Base-by-base conservation (phyloP, 2,329 filamentous ascomycete genomes). In the Alternaria burnsii region DNA sequence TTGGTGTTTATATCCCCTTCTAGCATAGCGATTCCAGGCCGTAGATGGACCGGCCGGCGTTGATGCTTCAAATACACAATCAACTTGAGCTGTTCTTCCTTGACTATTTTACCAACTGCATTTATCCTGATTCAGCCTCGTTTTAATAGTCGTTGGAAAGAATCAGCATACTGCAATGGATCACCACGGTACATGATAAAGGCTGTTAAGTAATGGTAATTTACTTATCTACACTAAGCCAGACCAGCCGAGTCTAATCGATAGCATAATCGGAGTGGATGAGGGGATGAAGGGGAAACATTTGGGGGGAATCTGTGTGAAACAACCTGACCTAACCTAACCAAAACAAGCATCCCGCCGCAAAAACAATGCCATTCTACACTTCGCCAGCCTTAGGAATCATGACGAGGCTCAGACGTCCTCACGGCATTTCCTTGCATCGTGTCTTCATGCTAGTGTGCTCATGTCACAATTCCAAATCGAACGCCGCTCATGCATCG, bases 291-390 rank as follows among this genome's bases (percentile, higher is more conserved):
- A 36, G 50, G 55, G 51, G 18, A 57, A 58, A 40, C 38, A 44
- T 38, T 40, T 12, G 26, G 56, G 42, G 66, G 68, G 62, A 68
- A 71, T 71, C 63, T 66, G 63, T 68, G 63, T 61, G 62, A 55
- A 65, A 30, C 44, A 28, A 54, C 41, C 41, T 46, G 57, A 55
- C 55, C 34, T 62, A 65, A 54, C 59, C 62, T 59, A 66, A 56
- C 41, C 63, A 62, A 47, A 44, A 40, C 41, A 38, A 44, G 26
- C 42, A 52, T n/a, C 24, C 43, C 36, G 11, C 22, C 26, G 20
- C 42, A 10, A 41, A 36, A 40, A 44, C 9, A 52, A 40, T 42
- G 30, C 34, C n/a, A 46, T 24, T 46, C 46, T 26, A 50, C 34
- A 38, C 46, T 50, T 24, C 20, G 46, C 20, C 46, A 50, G 46